Percentiles rank a stretch among this genome's conserved stretches.
phyloP scores from a whole-genome alignment of 1,139 yeast genomes.

The Protomyces inouyei region DNA sequence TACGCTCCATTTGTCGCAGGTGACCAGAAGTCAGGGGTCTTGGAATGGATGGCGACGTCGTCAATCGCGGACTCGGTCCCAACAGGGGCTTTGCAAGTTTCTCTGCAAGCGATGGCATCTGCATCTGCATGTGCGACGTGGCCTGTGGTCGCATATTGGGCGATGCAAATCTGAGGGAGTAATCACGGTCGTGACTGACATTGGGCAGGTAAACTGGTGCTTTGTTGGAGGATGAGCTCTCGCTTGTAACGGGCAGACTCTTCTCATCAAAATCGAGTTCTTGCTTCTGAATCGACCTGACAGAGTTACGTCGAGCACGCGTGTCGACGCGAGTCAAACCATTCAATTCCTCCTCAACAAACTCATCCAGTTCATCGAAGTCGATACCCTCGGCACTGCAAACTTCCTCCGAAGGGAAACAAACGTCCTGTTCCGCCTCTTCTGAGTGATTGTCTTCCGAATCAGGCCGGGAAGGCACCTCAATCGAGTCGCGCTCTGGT shows the following conservation, averaged over 20 bases:
- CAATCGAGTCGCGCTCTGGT: slow-evolving; percentile 11
- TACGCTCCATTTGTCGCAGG: slow-evolving; percentile 22
- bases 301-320: slow-evolving; percentile 5
- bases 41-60: slow-evolving; percentile 16
- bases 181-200: background rate
- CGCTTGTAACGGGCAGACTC: slow-evolving; percentile 11
- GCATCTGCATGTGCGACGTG: slow-evolving; percentile 21
- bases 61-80: slow-evolving; percentile 3
- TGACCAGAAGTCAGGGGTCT: slow-evolving; percentile 17
- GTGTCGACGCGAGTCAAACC: slow-evolving; percentile 10
- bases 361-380: slow-evolving; percentile 42
- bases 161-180: slow-evolving; percentile 9
- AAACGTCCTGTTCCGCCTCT: slow-evolving; percentile 94
- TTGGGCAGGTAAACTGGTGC: slow-evolving; percentile 1
- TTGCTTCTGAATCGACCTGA: background rate
- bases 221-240: slow-evolving; percentile 22
- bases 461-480: slow-evolving; percentile 23
- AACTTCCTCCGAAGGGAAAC: slow-evolving; percentile 76
- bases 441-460: slow-evolving; percentile 22
- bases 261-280: background rate
- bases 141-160: slow-evolving; percentile 25
- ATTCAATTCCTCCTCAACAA: slow-evolving; percentile 35
- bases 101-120: slow-evolving; percentile 2
- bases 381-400: slow-evolving; percentile 39
- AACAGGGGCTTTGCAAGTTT: background rate